Evolutionary conservation across 2,329 filamentous ascomycete genomes (phyloP), one percentile per base, ranked within the genome.

Genomic region (Aspergillus carbonarius): DNA sequence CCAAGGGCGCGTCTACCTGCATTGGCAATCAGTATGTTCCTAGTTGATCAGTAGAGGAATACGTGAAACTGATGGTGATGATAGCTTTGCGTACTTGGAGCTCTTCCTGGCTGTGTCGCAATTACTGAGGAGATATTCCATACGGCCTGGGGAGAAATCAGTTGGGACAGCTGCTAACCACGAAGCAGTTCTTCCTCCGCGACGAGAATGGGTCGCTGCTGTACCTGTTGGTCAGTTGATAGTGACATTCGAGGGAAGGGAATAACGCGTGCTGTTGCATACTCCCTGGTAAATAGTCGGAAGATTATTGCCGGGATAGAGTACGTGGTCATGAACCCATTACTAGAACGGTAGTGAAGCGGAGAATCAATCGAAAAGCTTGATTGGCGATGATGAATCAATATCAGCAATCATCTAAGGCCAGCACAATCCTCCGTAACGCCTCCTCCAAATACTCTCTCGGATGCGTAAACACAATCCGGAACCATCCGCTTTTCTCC

Each of bases 401-500:
- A n/a, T n/a, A n/a, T n/a, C n/a, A 27, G 1, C n/a, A 47, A 47
- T 47, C 42, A 5, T 13, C 13, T 20, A 47, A 13, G 4, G 51
- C 51, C 18, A 42, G 3, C 17, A 30, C 51, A 2, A 54, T 35
- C 25, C 51, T 42, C 25, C 27, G 1, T 6, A 54, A 40, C n/a
- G 51, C 51, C 39, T 32, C 13, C 37, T 44, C 51, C 5, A 54
- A 10, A 42, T 32, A 44, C 37, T 44, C 51, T 10, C 27, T 23
- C 2, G 23, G 37, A 17, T 54, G 51, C 3, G 51, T 42, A 55
- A 77, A 77, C 5, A 79, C 73, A 54, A 79, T 64, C 32, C 79
- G 65, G 65, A 79, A 81, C 74, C 78, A 78, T 0, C 78, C 79
- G 20, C 66, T 66, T 46, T 70, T 67, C 63, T 78, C 75, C 0